These are phyloP conservation scores for Physaria fendleri DNA, from an alignment of 345 rosid species.

Conservation along the genomic window DNA sequence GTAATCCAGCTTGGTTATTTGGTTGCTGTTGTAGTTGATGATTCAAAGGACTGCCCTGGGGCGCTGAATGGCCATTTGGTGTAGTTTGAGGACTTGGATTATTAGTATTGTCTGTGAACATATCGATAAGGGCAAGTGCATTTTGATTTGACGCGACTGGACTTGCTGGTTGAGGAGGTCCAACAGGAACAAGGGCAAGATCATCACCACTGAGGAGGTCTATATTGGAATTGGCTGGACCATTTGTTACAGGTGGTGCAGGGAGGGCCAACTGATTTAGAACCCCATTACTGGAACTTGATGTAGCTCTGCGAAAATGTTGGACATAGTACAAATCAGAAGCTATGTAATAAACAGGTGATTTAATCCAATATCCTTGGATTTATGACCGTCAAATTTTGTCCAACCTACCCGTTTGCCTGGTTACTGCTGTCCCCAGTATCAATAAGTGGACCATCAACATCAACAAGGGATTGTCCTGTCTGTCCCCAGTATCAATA, in stretches of 20 bases:
- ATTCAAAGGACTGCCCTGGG: slow-evolving; percentile 41
- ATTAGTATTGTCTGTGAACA: slow-evolving; percentile 59
- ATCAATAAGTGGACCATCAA: slow-evolving; percentile 65
- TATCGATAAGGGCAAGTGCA: slow-evolving; percentile 81
- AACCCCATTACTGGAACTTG: slow-evolving; percentile 48
- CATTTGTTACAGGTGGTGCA: slow-evolving; percentile 71
- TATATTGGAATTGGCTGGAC: slow-evolving; percentile 60
- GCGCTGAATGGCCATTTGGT: slow-evolving; percentile 41
- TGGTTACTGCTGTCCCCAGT: slow-evolving; percentile 55
- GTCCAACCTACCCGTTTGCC: slow-evolving; percentile 30
- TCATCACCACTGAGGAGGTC: slow-evolving; percentile 96
- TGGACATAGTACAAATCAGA: slow-evolving; percentile 9
- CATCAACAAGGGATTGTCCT: no score
- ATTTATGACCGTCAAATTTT: slow-evolving; percentile 10
- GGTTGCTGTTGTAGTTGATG: slow-evolving; percentile 67
- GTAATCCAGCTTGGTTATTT: slow-evolving; percentile 54
- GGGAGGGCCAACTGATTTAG: slow-evolving; percentile 73
- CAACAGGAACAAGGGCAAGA: slow-evolving; percentile 78
- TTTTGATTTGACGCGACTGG: slow-evolving; percentile 66
- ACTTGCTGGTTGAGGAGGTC: slow-evolving; percentile 48
- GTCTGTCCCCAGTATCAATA: slow-evolving; percentile 65
- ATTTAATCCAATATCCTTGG: neutral
- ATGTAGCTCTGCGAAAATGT: slow-evolving; percentile 44
- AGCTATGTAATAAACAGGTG: neutral
- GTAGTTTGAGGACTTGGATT: slow-evolving; percentile 43